phyloP scores from a whole-genome alignment of 805 yeast genomes.

The Yarrowia sp. region DNA sequence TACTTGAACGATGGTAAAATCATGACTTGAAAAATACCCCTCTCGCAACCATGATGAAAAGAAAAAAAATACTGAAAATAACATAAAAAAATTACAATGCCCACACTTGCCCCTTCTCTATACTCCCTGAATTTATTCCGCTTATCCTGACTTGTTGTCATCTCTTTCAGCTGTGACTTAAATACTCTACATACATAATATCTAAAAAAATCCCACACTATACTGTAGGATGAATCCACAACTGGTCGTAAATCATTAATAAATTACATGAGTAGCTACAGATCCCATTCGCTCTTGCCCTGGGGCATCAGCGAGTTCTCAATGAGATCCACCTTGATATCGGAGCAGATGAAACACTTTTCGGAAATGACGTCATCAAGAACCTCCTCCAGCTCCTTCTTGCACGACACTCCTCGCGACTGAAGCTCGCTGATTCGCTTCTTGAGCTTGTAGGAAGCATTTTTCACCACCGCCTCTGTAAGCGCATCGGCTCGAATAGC shows the following conservation, averaged over 20 bases:
- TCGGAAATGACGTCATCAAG: conserved; percentile 54
- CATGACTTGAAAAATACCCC: too few relatives aligned
- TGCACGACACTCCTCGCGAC: conserved; percentile 32
- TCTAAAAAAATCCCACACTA: too few relatives aligned
- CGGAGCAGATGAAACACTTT: conserved; percentile 80
- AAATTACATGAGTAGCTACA: background rate
- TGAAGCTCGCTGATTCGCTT: conserved; percentile 57
- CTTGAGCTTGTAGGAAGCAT: conserved; percentile 65
- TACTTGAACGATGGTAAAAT: too few relatives aligned
- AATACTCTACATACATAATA: too few relatives aligned
- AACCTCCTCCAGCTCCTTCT: conserved; percentile 27
- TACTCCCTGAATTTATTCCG: too few relatives aligned
- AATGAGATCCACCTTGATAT: conserved; percentile 62
- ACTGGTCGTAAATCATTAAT: conserved; percentile 20
- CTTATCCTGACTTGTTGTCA: too few relatives aligned
- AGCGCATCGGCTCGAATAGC: conserved; percentile 86
- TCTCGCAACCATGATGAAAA: too few relatives aligned
- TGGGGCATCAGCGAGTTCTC: conserved; percentile 54
- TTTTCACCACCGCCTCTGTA: conserved; percentile 54
- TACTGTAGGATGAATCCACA: too few relatives aligned
- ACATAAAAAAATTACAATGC: too few relatives aligned
- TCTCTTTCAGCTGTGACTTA: too few relatives aligned
- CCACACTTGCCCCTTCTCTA: too few relatives aligned
- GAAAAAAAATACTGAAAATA: too few relatives aligned
- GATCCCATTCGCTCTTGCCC: conserved; percentile 17